These are phyloP conservation scores for Clarireedia monteithiana DNA, from an alignment of 2,329 filamentous ascomycete species.

Conservation along the genomic window DNA sequence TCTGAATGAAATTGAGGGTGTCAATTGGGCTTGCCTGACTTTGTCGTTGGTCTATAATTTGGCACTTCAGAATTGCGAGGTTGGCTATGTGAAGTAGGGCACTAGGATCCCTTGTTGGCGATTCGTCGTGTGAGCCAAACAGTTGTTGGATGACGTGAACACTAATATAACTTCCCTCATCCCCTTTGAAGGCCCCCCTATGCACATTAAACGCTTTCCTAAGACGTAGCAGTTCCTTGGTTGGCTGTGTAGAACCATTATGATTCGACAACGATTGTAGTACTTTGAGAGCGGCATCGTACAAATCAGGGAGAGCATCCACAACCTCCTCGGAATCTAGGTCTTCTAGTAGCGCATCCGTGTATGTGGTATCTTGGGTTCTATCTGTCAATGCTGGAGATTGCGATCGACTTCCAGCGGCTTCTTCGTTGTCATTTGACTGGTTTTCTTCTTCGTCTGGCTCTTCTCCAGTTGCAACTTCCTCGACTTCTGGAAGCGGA, in stretches of 20 bases:
- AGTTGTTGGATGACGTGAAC: constrained; percentile 27
- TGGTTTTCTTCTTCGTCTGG: neutral
- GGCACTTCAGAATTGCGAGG: constrained; percentile 28
- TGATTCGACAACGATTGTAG: constrained; percentile 31
- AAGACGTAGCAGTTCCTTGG: constrained; percentile 20
- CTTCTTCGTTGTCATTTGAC: neutral
- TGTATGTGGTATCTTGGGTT: constrained; percentile 19
- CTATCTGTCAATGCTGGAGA: constrained; percentile 18
- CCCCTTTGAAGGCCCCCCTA: constrained; percentile 9
- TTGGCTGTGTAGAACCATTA: constrained; percentile 13
- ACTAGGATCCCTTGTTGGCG: constrained; percentile 19
- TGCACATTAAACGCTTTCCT: constrained; percentile 25
- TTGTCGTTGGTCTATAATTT: neutral
- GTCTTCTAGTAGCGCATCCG: constrained; percentile 21
- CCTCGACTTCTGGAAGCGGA: neutral
- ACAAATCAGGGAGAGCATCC: constrained; percentile 33
- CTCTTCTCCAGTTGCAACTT: neutral
- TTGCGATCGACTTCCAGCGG: neutral
- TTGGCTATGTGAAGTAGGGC: constrained; percentile 37
- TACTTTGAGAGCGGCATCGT: constrained; percentile 28
- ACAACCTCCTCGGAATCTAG: constrained; percentile 31
- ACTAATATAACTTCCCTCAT: constrained; percentile 30
- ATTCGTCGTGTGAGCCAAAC: constrained; percentile 18
- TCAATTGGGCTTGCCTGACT: neutral
- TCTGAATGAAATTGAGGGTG: constrained; percentile 14